Evolutionary conservation across 257 asterid species (phyloP).

Genomic region (Penstemon davidsonii): DNA sequence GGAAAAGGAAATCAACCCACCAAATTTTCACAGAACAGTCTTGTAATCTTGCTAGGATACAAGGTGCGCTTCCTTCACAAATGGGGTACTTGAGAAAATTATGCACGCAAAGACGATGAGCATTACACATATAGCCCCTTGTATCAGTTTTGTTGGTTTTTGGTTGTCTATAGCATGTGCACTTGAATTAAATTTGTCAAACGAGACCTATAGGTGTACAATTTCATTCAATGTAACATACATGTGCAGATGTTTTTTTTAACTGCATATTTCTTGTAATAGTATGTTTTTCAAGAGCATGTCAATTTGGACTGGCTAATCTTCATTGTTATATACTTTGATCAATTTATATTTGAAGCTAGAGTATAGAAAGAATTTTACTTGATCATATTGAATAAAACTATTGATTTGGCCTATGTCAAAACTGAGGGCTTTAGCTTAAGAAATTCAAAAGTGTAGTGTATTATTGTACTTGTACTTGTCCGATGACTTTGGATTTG

Average conservation of each 20-base stretch:
- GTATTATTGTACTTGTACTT: too few species aligned
- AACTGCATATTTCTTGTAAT: background rate
- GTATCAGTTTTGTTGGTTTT: conserved; percentile 21
- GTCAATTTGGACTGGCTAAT: background rate
- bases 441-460: too few species aligned
- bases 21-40: conserved; percentile 77
- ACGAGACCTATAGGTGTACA: conserved; percentile 32
- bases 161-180: conserved; percentile 18
- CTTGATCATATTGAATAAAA: too few species aligned
- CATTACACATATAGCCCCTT: conserved; percentile 3
- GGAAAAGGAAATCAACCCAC: conserved; percentile 65
- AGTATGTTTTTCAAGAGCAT: background rate
- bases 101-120: conserved; percentile 44
- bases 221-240: conserved; percentile 29
- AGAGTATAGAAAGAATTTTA: too few species aligned
- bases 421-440: too few species aligned
- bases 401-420: too few species aligned
- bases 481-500: too few species aligned
- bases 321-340: background rate
- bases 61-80: conserved; percentile 83
- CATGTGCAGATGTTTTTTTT: conserved; percentile 15
- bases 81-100: conserved; percentile 55
- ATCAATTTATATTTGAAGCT: too few species aligned
- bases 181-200: conserved; percentile 20
- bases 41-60: conserved; percentile 75